Conservation (phyloP, 805 yeast species). For the Clavispora carvajalis region DNA sequence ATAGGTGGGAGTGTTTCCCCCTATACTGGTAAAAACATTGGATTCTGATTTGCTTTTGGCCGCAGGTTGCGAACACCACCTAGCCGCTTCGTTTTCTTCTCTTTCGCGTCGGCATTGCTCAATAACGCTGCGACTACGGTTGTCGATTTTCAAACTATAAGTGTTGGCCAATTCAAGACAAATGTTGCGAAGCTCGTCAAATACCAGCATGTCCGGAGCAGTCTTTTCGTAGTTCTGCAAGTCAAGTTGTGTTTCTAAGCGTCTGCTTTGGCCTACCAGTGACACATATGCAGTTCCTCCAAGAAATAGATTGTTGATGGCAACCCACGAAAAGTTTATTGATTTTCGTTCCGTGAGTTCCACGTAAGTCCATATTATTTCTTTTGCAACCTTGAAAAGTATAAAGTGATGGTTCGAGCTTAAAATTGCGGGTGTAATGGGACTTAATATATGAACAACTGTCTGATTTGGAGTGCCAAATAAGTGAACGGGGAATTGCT, state of each 20-base stretch:
- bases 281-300: constrained; percentile 8
- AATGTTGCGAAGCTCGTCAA: constrained; percentile 4
- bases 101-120: neutral
- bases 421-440: constrained; percentile 8
- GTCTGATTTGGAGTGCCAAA: constrained; percentile 10
- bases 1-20: neutral
- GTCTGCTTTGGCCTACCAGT: constrained; percentile 6
- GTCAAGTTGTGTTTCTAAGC: neutral
- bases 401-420: constrained; percentile 3
- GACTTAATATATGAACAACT: constrained; percentile 6
- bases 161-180: constrained; percentile 4
- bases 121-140: constrained; percentile 1
- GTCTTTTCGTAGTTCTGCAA: constrained; percentile 1
- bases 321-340: constrained; percentile 15
- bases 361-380: constrained; percentile 10
- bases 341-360: constrained; percentile 2
- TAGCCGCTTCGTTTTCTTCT: neutral
- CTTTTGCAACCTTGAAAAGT: constrained; percentile 8
- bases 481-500: constrained; percentile 1
- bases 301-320: constrained; percentile 11
- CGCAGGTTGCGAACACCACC: neutral
- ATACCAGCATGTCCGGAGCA: constrained; percentile 3
- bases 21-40: neutral
- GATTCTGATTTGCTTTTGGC: neutral
- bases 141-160: constrained; percentile 1